Base-by-base conservation (phyloP, 805 yeast species). In the Wickerhamiella musiphila region DNA sequence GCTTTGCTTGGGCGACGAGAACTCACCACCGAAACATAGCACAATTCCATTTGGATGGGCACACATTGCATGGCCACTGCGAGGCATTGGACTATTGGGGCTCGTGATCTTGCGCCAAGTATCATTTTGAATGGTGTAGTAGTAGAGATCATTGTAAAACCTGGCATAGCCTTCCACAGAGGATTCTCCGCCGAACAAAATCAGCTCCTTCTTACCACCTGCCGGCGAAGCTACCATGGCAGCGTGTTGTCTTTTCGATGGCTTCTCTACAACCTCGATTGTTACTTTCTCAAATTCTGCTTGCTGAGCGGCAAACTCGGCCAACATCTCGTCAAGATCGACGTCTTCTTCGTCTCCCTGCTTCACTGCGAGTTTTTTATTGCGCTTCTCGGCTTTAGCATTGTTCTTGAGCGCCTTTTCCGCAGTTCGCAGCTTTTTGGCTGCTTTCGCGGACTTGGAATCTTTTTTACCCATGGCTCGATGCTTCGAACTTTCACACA, bases 401-500 rank as follows among this genome's bases (percentile, higher is more conserved):
- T 61, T 65, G 32, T 70, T 76, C 54, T 86, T 86, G 54, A 74
- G 73, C 39, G 68, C 70, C 59, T 86, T 86, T 41, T 69, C 81
- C 23, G 86, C 92, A 18, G 76, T 61, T 29, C 93, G 70, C 15
- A 90, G 92, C 65, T 82, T 83, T 56, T 82, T 82, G 45, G 93
- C 81, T 29, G 79, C 94, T 54, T 82, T 83, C 43, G 79, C 73
- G 54, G 82, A 79, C 57, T 81, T 82, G 39, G 65, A 74, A 47
- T 70, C 60, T 52, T 70, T 78, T 59, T 84, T 86, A 11, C 86
- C 95, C 95, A 84, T 84, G n/a, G n/a, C n/a, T n/a, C n/a, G n/a
- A n/a, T n/a, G n/a, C n/a, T n/a, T n/a, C n/a, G n/a, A n/a, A n/a
- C n/a, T n/a, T n/a, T n/a, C n/a, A n/a, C n/a, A n/a, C n/a, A n/a